Evolutionary conservation across 1,284 basidiomycete genomes (phyloP), one percentile per base, ranked within the genome.

Genomic region (Austroboletus novae-zelandiae): DNA sequence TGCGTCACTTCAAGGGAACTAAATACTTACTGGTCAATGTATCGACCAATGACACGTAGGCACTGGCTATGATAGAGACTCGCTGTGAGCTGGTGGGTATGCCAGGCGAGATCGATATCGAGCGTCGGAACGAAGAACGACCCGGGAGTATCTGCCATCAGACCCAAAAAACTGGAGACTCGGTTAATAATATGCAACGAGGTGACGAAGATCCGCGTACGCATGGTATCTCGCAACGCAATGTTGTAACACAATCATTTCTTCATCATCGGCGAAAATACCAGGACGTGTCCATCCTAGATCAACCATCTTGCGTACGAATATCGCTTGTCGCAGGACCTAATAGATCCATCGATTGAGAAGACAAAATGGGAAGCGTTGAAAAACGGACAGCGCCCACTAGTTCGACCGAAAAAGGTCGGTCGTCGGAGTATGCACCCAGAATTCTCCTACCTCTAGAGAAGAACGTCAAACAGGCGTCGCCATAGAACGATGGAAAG

Each of bases 271-370:
- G 5, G 70, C 64, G 37, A 76, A 74, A 53, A 70, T 77, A 0
- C 56, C 64, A 0, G 73, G 68, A 14, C 62, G 54, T 1, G 76
- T 80, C 81, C 81, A 84, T 1, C 72, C 70, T 2, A 84, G 69
- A 11, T 74, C 66, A 35, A 65, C 58, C 74, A 81, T 79, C 66
- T 83, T 83, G 52, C 67, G 56, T 6, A 81, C 68, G 54, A 84
- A 85, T 0, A 72, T 71, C 2, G 73, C 73, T 62, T 85, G 83
- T 1, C 83, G 78, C 10, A 83, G 56, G 13, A 80, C 76, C 78
- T 78, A 27, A 25, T 25, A 25, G 20, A 44, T 6, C 1, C 43
- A 9, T 18, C 3, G 8, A 27, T 50, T 35, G 0, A 40, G 34
- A 9, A 17, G 8, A 10, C 25, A 9, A 15, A 15, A 32, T 40